Evolutionary conservation across 768 basidiomycete genomes (phyloP).

Genomic region (Roridomyces roridus): DNA sequence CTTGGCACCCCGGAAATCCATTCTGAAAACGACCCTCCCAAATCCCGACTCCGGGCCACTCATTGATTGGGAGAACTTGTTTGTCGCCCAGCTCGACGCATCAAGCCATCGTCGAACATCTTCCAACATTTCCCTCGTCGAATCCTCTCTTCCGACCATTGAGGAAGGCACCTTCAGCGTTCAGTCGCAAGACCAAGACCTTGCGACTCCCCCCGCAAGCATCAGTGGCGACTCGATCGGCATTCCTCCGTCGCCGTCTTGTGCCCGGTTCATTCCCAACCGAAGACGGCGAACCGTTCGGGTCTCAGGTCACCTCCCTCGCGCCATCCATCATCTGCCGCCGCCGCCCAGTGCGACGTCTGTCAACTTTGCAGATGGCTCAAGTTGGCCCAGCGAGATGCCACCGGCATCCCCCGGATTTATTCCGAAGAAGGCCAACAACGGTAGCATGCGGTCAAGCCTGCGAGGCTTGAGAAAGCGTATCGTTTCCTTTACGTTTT

Average conservation of each 20-base stretch:
- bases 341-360: slow-evolving; percentile 1
- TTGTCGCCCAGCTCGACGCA: not conserved
- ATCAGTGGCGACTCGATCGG: slow-evolving; percentile 1
- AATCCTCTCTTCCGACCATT: not conserved
- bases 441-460: not conserved
- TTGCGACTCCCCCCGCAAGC: not conserved
- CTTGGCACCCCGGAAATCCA: too few species aligned
- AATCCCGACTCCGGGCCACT: not conserved
- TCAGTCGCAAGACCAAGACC: not conserved
- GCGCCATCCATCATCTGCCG: not conserved
- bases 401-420: too few species aligned
- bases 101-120: slow-evolving; percentile 9
- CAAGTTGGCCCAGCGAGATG: not conserved
- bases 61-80: slow-evolving; percentile 13
- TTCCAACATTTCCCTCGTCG: slow-evolving; percentile 22
- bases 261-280: slow-evolving; percentile 13
- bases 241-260: slow-evolving; percentile 1
- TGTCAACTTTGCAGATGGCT: not conserved
- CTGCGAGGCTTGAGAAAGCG: slow-evolving; percentile 13
- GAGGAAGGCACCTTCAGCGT: not conserved
- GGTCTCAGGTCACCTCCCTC: not conserved
- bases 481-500: slow-evolving; percentile 10
- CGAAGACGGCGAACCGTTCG: slow-evolving; percentile 19
- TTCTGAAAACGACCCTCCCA: too few species aligned
- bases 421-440: not conserved